Conservation (phyloP, 2,329 filamentous ascomycete species). For the Colletotrichum somersetense region DNA sequence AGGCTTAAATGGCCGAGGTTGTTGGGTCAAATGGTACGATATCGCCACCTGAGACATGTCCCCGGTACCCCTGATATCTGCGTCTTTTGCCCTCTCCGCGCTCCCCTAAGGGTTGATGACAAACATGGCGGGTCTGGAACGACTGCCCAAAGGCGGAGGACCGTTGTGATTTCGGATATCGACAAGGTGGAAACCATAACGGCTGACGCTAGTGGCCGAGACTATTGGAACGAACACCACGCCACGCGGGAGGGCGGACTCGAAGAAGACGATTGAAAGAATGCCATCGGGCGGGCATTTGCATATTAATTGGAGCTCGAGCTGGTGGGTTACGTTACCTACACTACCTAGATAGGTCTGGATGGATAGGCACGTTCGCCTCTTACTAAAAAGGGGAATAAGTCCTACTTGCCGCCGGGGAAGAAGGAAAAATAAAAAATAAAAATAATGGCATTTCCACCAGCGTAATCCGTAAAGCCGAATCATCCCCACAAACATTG, state of each 20-base stretch:
- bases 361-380: background rate
- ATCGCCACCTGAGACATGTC: slow-evolving; percentile 28
- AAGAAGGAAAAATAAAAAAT: background rate
- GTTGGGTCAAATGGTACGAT: slow-evolving; percentile 27
- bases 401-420: slow-evolving; percentile 19
- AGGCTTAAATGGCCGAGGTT: slow-evolving; percentile 20
- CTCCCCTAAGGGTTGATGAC: slow-evolving; percentile 15
- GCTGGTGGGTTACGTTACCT: background rate
- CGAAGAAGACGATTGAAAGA: background rate
- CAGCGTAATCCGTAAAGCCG: background rate
- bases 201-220: slow-evolving; percentile 26
- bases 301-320: slow-evolving; percentile 2
- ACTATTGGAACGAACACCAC: slow-evolving; percentile 27
- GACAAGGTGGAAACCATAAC: background rate
- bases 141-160: slow-evolving; percentile 15
- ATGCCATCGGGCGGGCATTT: background rate
- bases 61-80: slow-evolving; percentile 1
- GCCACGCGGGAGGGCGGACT: background rate
- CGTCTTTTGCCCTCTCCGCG: slow-evolving; percentile 6
- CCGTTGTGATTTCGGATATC: slow-evolving; percentile 1
- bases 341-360: background rate
- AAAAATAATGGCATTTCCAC: background rate
- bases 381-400: slow-evolving; percentile 23
- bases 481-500: slow-evolving; percentile 11
- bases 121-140: slow-evolving; percentile 24